Percentiles rank a stretch among this genome's conserved stretches.
Evolutionary conservation across 305 asterid genomes (phyloP).

Genomic region (Fraxinus latifolia): DNA sequence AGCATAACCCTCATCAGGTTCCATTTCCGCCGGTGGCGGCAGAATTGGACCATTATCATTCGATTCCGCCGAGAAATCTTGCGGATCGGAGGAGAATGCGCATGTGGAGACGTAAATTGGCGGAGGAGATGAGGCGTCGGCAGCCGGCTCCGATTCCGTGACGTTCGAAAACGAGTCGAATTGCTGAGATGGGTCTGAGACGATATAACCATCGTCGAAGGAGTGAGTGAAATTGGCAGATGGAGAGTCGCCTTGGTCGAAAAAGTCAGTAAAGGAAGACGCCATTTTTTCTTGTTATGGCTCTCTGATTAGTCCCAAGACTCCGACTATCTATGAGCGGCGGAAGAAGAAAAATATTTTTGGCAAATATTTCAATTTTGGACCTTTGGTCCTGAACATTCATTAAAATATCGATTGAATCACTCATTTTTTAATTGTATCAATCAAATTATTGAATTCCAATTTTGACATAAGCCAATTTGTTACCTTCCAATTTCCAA

Average conservation of each 20-base stretch:
- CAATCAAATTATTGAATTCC: neutral
- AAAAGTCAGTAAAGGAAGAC: slow-evolving; percentile 42
- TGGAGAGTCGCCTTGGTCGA: slow-evolving; percentile 42
- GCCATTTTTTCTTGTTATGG: slow-evolving; percentile 35
- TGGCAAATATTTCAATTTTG: neutral
- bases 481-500: neutral
- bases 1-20: slow-evolving; percentile 51
- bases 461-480: neutral
- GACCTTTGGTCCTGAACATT: neutral
- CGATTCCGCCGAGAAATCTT: slow-evolving; percentile 34
- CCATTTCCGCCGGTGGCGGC: slow-evolving; percentile 52
- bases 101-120: slow-evolving; percentile 43
- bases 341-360: neutral
- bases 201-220: slow-evolving; percentile 39
- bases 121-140: slow-evolving; percentile 30
- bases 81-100: slow-evolving; percentile 40
- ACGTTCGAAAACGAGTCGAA: slow-evolving; percentile 40
- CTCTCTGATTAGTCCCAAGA: neutral
- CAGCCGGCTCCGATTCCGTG: slow-evolving; percentile 31
- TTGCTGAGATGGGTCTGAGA: slow-evolving; percentile 15
- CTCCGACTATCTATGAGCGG: neutral
- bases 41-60: slow-evolving; percentile 40
- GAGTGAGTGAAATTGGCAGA: slow-evolving; percentile 27
- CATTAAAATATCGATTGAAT: neutral
- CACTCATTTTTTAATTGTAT: neutral